Evolutionary conservation across 371 early-diverging fungal genomes (phyloP), one percentile per base, ranked within the genome.

Genomic region (Conidiobolus incongruus): DNA sequence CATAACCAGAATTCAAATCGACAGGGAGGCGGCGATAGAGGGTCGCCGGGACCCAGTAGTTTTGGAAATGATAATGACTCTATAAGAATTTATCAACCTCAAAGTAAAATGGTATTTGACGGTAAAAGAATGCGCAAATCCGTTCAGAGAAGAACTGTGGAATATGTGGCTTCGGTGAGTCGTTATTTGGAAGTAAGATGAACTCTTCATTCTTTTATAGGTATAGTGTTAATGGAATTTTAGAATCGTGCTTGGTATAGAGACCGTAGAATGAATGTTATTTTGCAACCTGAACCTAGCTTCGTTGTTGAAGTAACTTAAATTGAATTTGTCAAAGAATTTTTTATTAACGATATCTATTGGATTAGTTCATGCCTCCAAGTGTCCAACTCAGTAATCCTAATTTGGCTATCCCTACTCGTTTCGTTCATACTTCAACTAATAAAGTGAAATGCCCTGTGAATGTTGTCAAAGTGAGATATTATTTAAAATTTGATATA

Each of bases 381-480:
- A 38, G 17, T 37, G 0, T 1, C 19, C 35, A 42, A 48, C 19
- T 43, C 23, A 44, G 40, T 32, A 36, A 40, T 16, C 20, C 24
- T 17, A 40, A 24, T 43, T 29, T 80, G 38, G 80, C 83, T 2
- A 67, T 91, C 1, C 73, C 93, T 0, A 86, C 94, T 20, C 80
- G 88, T 59, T 94, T 84, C 55, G 78, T 94, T 13, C 98, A 98
- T 57, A 82, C 91, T 0, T 90, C 98, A 19, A 86, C 90, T 15
- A 99, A 99, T 63, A 99, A 98, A 61, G 71, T 81, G 33, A 59
- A 90, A 48, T 91, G 81, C 55, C 97, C 98, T 7, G 81, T 98
- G 24, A 97, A 98, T 56, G 89, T 83, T 12, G 78, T 95, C 35
- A 61, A 77, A 54, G 88, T 83, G 72, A 50, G 65, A 52, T n/a